Percentiles rank a stretch among this genome's conserved stretches.
phyloP scores from a whole-genome alignment of 2,329 filamentous ascomycete genomes.

The Microascus cirrosus region DNA sequence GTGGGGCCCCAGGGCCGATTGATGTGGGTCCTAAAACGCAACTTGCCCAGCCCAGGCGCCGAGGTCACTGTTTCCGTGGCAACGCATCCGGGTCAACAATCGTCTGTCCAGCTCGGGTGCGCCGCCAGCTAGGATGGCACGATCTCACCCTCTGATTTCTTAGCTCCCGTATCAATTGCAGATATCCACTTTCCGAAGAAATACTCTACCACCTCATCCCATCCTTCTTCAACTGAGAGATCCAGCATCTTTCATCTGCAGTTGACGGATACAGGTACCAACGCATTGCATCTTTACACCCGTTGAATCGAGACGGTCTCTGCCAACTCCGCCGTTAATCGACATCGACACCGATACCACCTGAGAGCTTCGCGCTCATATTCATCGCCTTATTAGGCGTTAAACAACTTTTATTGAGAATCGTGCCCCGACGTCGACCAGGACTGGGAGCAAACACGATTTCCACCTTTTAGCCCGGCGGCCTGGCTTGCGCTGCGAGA shows the following conservation, averaged over 20 bases:
- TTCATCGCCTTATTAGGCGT: background rate
- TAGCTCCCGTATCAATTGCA: background rate
- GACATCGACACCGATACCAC: background rate
- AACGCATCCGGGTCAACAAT: background rate
- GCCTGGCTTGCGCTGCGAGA: slow-evolving; percentile 78
- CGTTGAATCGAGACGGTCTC: background rate
- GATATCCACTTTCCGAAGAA: background rate
- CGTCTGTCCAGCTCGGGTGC: background rate
- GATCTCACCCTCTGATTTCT: background rate
- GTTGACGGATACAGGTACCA: background rate
- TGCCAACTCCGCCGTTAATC: background rate
- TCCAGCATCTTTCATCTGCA: background rate
- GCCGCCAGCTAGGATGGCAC: background rate
- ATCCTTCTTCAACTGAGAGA: background rate
- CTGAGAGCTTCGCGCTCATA: background rate
- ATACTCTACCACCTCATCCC: background rate
- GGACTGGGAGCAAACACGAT: slow-evolving; percentile 36
- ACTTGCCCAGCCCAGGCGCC: background rate
- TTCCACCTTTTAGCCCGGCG: slow-evolving; percentile 52
- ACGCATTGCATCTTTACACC: background rate
- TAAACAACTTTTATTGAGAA: background rate
- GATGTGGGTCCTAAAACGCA: background rate
- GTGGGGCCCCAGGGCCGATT: background rate
- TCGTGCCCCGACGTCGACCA: slow-evolving; percentile 23
- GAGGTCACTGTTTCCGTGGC: background rate